phyloP scores from a whole-genome alignment of 768 basidiomycete genomes.

The Suillus clintonianus region DNA sequence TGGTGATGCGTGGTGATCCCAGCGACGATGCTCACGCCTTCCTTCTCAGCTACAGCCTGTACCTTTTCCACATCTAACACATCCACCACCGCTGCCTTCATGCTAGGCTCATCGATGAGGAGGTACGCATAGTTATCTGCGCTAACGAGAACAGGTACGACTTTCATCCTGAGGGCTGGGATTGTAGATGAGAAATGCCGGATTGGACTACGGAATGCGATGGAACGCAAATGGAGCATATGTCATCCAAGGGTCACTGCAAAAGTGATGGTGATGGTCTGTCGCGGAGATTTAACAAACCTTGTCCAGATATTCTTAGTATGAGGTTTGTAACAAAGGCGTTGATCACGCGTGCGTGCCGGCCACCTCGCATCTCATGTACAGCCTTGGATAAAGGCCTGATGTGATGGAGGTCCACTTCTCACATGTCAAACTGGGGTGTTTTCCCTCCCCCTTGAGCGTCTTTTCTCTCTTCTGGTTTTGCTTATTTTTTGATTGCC shows the following conservation, averaged over 20 bases:
- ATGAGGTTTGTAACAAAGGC: not conserved
- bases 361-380: constrained; percentile 1
- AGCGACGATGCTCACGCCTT: constrained; percentile 67
- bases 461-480: not conserved
- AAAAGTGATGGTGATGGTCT: constrained; percentile 4
- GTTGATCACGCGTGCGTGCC: not conserved
- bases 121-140: constrained; percentile 87
- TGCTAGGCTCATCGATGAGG: constrained; percentile 66
- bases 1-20: constrained; percentile 93
- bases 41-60: constrained; percentile 56
- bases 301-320: too few relatives aligned
- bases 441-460: not conserved
- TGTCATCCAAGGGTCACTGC: constrained; percentile 3
- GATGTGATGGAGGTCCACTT: not conserved
- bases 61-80: constrained; percentile 78
- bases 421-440: constrained; percentile 2
- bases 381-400: not conserved
- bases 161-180: constrained; percentile 52
- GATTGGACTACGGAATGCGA: constrained; percentile 3
- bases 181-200: constrained; percentile 19
- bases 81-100: constrained; percentile 78
- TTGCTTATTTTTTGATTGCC: not conserved
- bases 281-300: not conserved
- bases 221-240: constrained; percentile 5
- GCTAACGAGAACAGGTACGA: constrained; percentile 78